Conservation (phyloP, 345 rosid species). For the Murraya koenigii region DNA sequence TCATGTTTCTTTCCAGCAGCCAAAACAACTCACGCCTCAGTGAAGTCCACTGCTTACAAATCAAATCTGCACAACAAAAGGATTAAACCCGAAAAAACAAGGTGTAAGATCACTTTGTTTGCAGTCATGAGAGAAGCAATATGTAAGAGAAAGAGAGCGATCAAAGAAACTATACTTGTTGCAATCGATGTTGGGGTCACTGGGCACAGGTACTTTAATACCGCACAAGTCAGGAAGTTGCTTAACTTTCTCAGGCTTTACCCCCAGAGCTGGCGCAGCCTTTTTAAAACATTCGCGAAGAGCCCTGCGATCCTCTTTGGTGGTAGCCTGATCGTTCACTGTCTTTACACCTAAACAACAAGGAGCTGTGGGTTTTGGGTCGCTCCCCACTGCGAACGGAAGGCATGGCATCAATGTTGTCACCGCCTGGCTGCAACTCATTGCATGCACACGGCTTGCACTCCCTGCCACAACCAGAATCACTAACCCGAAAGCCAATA, state of each 20-base stretch:
- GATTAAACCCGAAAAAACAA: not conserved
- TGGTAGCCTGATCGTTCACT: slow-evolving; percentile 5
- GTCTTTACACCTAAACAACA: slow-evolving; percentile 5
- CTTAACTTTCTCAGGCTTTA: slow-evolving; percentile 21
- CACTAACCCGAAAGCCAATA: not conserved
- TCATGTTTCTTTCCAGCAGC: not conserved
- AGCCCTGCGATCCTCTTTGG: slow-evolving; percentile 11
- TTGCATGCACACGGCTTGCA: not conserved
- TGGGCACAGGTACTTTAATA: slow-evolving; percentile 17
- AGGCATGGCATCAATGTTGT: slow-evolving; percentile 3
- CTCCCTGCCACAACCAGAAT: not conserved
- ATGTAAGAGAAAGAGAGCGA: not conserved
- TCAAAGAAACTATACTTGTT: slow-evolving; percentile 14
- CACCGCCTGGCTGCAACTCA: not conserved
- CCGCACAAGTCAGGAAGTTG: slow-evolving; percentile 20
- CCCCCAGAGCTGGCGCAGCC: slow-evolving; percentile 3
- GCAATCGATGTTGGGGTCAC: slow-evolving; percentile 27
- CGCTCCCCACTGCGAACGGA: not conserved
- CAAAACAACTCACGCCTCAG: not conserved
- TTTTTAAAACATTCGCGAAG: slow-evolving; percentile 25
- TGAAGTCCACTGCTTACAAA: not conserved
- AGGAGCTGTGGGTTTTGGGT: not conserved
- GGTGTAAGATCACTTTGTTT: not conserved
- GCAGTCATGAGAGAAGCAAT: not conserved
- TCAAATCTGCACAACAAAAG: not conserved